A percentile compares a stretch with the other conserved stretches of the same genome.
Evolutionary conservation across 768 basidiomycete species (phyloP).

Genomic region (Pleurotus cornucopiae): DNA sequence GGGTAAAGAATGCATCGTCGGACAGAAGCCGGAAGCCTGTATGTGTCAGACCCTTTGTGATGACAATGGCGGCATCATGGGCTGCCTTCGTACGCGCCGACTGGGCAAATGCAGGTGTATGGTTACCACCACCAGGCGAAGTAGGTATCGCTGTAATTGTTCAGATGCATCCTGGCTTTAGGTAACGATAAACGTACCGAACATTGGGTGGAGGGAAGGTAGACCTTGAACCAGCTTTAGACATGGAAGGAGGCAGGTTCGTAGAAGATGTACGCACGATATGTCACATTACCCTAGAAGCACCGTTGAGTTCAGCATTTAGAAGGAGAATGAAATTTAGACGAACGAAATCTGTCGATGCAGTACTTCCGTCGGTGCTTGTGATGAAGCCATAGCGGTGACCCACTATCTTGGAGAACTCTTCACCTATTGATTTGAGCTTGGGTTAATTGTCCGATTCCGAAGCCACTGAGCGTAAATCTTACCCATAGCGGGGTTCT

Average conservation of each 20-base stretch:
- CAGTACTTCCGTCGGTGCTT: constrained; percentile 31
- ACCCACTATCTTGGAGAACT: constrained; percentile 44
- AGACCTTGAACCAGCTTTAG: constrained; percentile 33
- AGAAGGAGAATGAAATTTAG: constrained; percentile 8
- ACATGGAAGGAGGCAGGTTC: not conserved
- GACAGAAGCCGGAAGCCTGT: constrained; percentile 57
- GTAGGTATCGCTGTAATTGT: constrained; percentile 64
- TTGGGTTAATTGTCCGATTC: too few relatives aligned
- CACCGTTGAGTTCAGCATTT: constrained; percentile 2
- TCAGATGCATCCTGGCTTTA: constrained; percentile 19
- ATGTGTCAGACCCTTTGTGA: constrained; percentile 59
- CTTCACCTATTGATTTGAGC: constrained; percentile 33
- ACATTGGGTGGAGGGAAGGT: constrained; percentile 63
- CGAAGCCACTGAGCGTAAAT: too few relatives aligned
- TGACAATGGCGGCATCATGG: constrained; percentile 52
- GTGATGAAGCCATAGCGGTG: constrained; percentile 39
- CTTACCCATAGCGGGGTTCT: constrained; percentile 53
- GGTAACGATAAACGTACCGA: constrained; percentile 33
- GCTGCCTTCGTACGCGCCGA: constrained; percentile 59
- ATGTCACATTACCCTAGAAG: constrained; percentile 68
- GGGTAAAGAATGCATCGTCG: constrained; percentile 51
- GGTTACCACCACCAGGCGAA: constrained; percentile 65
- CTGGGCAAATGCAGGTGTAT: constrained; percentile 62
- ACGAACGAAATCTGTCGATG: constrained; percentile 74
- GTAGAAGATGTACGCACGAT: constrained; percentile 36